Base-by-base conservation (phyloP, 257 asterid genomes). In the Ophiorrhiza pumila region DNA sequence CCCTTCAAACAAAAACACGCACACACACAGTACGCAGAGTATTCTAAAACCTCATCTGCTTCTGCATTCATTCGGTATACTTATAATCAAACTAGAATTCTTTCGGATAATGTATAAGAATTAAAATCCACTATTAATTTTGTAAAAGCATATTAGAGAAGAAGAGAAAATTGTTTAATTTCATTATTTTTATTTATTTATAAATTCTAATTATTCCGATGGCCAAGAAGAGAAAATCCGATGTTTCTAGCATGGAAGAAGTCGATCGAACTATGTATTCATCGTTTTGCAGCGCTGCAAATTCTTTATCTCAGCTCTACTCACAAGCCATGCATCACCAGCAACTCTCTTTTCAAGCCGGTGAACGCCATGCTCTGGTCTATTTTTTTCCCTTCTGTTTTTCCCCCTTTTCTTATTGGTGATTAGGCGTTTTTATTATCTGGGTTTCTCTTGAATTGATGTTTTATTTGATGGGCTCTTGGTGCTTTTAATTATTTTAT, bases 161-260 rank as follows among this genome's bases (percentile, higher is more conserved):
- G n/a, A n/a, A n/a, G n/a, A n/a, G n/a, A n/a, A n/a, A n/a, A n/a
- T n/a, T n/a, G n/a, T n/a, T n/a, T n/a, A n/a, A n/a, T n/a, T n/a
- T n/a, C n/a, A n/a, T n/a, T n/a, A n/a, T n/a, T n/a, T n/a, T n/a
- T n/a, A n/a, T n/a, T n/a, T n/a, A n/a, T n/a, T n/a, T n/a, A n/a
- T n/a, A n/a, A n/a, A n/a, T n/a, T n/a, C 25, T 0, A 0, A 52
- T 17, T 18, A 61, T 46, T 15, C 34, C 25, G 64, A 87, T 87
- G 93, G 88, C 80, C 22, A 88, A 86, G 88, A 88, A 88, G 87
- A 84, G 90, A 81, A 88, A 88, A 84, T 85, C 91, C 71, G 91
- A 88, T 45, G 85, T 89, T 57, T 70, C 89, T 52, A 73, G 87
- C 60, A 79, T 86, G 35, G 93, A 88, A 56, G 91, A 88, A 87